Base-by-base conservation (phyloP, 176 grass and related monocot genomes). In the Aegilops umbellulata region DNA sequence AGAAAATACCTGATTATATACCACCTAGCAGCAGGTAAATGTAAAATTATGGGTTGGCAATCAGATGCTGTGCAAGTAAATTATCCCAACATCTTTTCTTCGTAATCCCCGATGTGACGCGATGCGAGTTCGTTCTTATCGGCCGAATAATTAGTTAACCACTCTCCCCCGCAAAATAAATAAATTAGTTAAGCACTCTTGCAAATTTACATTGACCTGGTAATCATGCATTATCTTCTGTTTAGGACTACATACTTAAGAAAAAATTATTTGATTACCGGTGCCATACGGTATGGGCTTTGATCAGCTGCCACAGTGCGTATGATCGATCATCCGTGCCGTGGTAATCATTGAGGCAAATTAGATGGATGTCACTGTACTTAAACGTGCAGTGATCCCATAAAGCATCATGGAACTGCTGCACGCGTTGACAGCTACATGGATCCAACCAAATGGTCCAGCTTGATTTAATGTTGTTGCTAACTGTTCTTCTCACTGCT, bases 381-480 rank as follows among this genome's bases (percentile, higher is more conserved):
- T 44, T 80, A 29, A 12, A 80, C 3, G 72, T 1, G n/a, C 1
- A 58, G 1, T 58, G 55, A 57, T 57, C 53, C 53, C 9, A 19
- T 74, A 27, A 86, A 78, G 10, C 84, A 60, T 86, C 65, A 61
- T 31, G n/a, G 16, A 83, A 69, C 86, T 16, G 73, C 3, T 78
- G 55, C 55, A 58, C 20, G 73, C 15, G 73, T 3, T 78, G 80
- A 88, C 30, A 26, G 36, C 46, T 70, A 70, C 80, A 20, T 9
- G 8, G 55, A 62, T 47, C 36, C 68, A 70, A 83, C 86, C 49
- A 88, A 70, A 70, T 55, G 80, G 73, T 88, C 63, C 80, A 77
- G 41, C 19, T 36, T 58, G 55, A n/a, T 58, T 58, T 66, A 8
- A 55, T 86, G 65, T 36, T 27, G 49, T 42, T 17, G 84, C 30